phyloP scores from a whole-genome alignment of 257 asterid species.

The Plantago elongata region DNA sequence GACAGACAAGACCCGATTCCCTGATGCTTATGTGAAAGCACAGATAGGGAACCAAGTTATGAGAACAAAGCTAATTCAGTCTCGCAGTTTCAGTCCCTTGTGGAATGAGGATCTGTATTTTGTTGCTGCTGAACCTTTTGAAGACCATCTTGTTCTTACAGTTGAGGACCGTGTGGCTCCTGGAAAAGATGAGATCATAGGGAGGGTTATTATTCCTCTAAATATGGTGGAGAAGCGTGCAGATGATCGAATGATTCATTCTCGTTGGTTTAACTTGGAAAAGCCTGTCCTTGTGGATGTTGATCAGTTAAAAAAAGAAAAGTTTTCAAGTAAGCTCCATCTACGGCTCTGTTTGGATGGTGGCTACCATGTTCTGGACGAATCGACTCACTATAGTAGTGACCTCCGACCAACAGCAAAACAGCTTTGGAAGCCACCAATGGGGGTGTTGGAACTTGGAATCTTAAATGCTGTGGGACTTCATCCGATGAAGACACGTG shows the following conservation, averaged over 20 bases:
- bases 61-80: conserved; percentile 68
- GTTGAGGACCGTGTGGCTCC: conserved; percentile 94
- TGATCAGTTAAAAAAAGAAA: conserved; percentile 80
- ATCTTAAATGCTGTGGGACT: conserved; percentile 71
- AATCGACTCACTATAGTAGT: conserved; percentile 77
- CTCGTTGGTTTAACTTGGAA: conserved; percentile 87
- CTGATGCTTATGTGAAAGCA: conserved; percentile 76
- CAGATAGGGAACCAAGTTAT: conserved; percentile 84
- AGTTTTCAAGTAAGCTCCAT: conserved; percentile 74
- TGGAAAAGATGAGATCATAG: conserved; percentile 82
- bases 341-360: conserved; percentile 84
- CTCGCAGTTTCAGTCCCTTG: conserved; percentile 67
- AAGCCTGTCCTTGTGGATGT: conserved; percentile 69
- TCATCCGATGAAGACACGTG: conserved; percentile 83
- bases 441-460: conserved; percentile 75
- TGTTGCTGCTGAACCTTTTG: conserved; percentile 90
- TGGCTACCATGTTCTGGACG: conserved; percentile 93
- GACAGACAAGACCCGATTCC: conserved; percentile 65
- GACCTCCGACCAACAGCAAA: conserved; percentile 94
- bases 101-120: conserved; percentile 90
- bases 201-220: conserved; percentile 73
- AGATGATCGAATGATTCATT: conserved; percentile 69
- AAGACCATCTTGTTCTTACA: conserved; percentile 72
- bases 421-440: conserved; percentile 82
- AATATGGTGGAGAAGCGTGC: conserved; percentile 79